Base-by-base conservation (phyloP, 73 alveolate species). In the Durusdinium trenchii region DNA sequence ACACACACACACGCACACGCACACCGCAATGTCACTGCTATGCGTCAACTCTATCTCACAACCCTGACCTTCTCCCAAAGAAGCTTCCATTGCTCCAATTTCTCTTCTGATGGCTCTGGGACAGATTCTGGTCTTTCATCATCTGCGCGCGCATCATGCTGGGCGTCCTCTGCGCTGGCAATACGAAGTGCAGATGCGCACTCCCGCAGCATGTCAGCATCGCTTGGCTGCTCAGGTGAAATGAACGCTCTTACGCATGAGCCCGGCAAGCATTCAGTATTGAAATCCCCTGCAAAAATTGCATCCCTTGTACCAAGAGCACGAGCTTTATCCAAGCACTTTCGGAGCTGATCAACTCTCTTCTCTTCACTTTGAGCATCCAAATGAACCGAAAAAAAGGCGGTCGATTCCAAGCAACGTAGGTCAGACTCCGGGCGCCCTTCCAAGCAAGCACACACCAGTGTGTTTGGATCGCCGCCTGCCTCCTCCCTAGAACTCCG, bases 341-440 rank as follows among this genome's bases (percentile, higher is more conserved):
- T 94, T 36, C 83, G 62, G 9, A 94, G 92, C 73, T 94, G 99
- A 35, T 94, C 99, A 6, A 94, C 99, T 36, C 99, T 38, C 99
- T 94, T 76, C 67, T 73, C 99, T 51, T 94, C 99, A 35, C 93
- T 78, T 67, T 78, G 99, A 20, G 99, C 99, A 52, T 94, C 99
- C 60, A 94, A 64, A 51, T 94, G 99, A 35, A 94, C 93, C 35
- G 99, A 75, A 64, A 94, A 94, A n/a, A 94, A 73, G 62, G 93
- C 94, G 26, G 99, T 94, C 52, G 69, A 76, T 18, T 62, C 93
- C 62, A 94, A 48, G 28, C 51, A 35, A 3, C 38, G 81, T 23
- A 90, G 18, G 3, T 51, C 86, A 26, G 98, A 93, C 20, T 76
- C 99, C n/a, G 84, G 84, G 40, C 20, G 45, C 6, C 99, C 99